Base-by-base conservation (phyloP, 352 stramenopile genomes). In the Paralagenidium karlingii region DNA sequence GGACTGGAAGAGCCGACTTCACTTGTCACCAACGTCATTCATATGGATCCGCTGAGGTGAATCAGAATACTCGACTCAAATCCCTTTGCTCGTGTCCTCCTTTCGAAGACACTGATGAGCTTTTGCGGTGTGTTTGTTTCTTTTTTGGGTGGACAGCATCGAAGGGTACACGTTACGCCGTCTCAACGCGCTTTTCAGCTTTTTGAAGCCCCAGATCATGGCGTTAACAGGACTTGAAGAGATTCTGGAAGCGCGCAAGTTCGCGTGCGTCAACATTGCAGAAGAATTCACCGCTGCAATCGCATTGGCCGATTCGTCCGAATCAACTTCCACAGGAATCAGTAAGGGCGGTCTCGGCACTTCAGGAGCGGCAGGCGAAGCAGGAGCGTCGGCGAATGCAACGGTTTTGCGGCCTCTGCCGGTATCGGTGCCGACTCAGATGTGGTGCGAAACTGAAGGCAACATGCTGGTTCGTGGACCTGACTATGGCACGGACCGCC, bases 191-290 rank as follows among this genome's bases (percentile, higher is more conserved):
- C 55, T 82, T 46, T 64, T 73, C 33, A 38, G 55, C 54, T 82
- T 80, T 33, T 46, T 83, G 8, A 63, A 58, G 20, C 68, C 64
- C 24, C 64, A 86, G 44, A 56, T 83, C 19, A 45, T 82, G 28
- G 60, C 67, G 36, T 42, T 82, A 22, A 60, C 63, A 3, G 68
- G 71, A 0, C 43, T 86, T 9, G 48, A 79, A 16, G 73, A 83
- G 43, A 65, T 79, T 18, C 82, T 82, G 68, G 73, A 86, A 28
- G 68, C 68, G 16, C 62, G 66, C 18, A 83, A 86, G 42, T 86
- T 81, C 40, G 68, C 81, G 27, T 80, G 63, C 15, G 67, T 67
- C 2, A 81, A 84, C 40, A 60, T 82, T 9, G 54, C 69, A 0
- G 69, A 82, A 34, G 65, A 76, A 34, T 77, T 86, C 28, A 57